These are phyloP conservation scores for Pichia manshurica DNA, from an alignment of 805 yeast species.

Conservation along the genomic window DNA sequence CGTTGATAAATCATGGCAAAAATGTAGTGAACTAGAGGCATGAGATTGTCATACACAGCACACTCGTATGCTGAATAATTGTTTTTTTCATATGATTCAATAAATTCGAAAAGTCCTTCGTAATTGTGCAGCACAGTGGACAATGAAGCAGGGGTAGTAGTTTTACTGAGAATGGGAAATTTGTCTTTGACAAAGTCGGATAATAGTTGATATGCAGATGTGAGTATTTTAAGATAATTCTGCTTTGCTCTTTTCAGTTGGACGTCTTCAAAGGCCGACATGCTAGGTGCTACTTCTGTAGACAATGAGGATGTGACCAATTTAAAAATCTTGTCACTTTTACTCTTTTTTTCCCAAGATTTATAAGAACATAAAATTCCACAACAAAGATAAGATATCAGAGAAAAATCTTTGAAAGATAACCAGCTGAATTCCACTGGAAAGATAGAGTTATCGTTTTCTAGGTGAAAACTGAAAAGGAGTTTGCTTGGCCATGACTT, in stretches of 20 bases:
- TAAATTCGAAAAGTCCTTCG: conserved; percentile 27
- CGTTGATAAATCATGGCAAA: conserved; percentile 37
- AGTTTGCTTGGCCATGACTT: no score
- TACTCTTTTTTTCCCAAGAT: conserved; percentile 29
- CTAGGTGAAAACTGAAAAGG: no score
- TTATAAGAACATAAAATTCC: conserved; percentile 37
- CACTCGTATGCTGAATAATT: conserved; percentile 36
- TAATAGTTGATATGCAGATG: conserved; percentile 30
- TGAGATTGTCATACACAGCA: conserved; percentile 31
- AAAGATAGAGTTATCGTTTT: conserved; percentile 10
- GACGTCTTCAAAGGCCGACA: no score
- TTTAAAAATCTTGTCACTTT: no score
- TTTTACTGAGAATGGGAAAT: conserved; percentile 10
- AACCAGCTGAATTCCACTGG: conserved; percentile 36
- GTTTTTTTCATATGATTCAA: conserved; percentile 33
- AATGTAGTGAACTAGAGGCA: conserved; percentile 36
- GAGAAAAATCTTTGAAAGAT: conserved; percentile 37
- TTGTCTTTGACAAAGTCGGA: conserved; percentile 31
- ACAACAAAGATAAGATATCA: conserved; percentile 36
- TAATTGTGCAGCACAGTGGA: background rate
- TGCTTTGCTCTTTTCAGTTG: background rate
- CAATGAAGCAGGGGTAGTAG: background rate
- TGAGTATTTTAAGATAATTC: background rate
- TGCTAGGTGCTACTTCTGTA: no score
- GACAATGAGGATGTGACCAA: no score